phyloP scores from a whole-genome alignment of 352 stramenopile genomes.

The Pythium coloratum region DNA sequence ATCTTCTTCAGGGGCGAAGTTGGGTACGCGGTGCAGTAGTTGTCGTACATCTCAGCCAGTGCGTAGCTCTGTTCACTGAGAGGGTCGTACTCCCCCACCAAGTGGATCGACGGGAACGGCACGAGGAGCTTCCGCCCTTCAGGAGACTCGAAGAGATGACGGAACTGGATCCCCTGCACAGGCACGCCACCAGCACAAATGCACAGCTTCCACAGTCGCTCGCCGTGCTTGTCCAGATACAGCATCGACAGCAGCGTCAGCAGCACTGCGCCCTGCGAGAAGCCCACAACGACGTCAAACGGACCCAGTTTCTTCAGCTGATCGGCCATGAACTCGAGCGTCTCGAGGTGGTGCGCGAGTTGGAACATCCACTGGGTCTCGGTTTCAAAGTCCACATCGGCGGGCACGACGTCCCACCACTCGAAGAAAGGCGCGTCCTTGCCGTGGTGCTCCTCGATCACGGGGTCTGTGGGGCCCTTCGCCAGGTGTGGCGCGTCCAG shows the following conservation, averaged over 20 bases:
- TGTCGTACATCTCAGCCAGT: conserved; percentile 37
- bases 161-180: conserved; percentile 37
- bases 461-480: conserved; percentile 23
- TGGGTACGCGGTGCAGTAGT: conserved; percentile 17
- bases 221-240: conserved; percentile 32
- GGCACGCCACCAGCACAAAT: conserved; percentile 46
- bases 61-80: conserved; percentile 31
- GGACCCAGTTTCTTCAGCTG: conserved; percentile 39
- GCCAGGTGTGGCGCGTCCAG: conserved; percentile 30
- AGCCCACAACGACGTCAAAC: conserved; percentile 54
- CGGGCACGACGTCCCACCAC: conserved; percentile 39
- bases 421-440: conserved; percentile 46
- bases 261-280: conserved; percentile 58
- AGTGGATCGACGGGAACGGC: conserved; percentile 44
- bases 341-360: conserved; percentile 37
- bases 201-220: conserved; percentile 40
- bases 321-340: conserved; percentile 42
- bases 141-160: conserved; percentile 36
- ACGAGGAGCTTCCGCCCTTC: conserved; percentile 21
- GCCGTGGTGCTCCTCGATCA: conserved; percentile 22
- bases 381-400: conserved; percentile 19
- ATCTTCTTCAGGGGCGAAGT: conserved; percentile 26
- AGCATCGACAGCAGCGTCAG: conserved; percentile 42
- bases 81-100: conserved; percentile 41
- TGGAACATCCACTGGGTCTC: conserved; percentile 29